A percentile compares a stretch with the other conserved stretches of the same genome.
phyloP scores from a whole-genome alignment of 1,284 basidiomycete genomes.

The Golubevia sp. region DNA sequence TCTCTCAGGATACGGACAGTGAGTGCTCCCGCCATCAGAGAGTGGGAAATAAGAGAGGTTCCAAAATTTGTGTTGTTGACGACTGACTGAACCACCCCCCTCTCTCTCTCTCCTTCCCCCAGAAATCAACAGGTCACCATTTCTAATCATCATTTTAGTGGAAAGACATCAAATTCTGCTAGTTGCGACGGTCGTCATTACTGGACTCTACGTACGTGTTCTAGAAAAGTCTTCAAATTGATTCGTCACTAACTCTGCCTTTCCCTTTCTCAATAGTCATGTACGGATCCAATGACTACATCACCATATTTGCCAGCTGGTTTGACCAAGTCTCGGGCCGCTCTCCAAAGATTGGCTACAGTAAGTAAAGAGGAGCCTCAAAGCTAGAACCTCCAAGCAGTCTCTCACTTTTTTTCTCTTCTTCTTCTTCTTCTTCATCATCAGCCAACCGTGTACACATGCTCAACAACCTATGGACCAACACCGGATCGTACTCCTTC shows the following conservation, averaged over 20 bases:
- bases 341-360: constrained; percentile 18
- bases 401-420: too few relatives aligned
- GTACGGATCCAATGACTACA: constrained; percentile 19
- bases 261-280: too few relatives aligned
- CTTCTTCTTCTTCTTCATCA: too few relatives aligned
- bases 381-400: too few relatives aligned
- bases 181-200: constrained; percentile 26
- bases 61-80: too few relatives aligned
- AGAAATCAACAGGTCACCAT: constrained; percentile 16
- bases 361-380: neutral
- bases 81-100: too few relatives aligned
- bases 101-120: too few relatives aligned
- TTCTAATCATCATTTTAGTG: constrained; percentile 25
- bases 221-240: too few relatives aligned
- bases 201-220: constrained; percentile 28
- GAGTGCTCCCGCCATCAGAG: too few relatives aligned
- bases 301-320: constrained; percentile 20
- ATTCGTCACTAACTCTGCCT: too few relatives aligned
- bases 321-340: constrained; percentile 28
- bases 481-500: constrained; percentile 10
- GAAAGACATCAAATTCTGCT: constrained; percentile 20
- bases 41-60: too few relatives aligned
- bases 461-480: constrained; percentile 16
- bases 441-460: constrained; percentile 10
- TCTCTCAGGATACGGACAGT: too few relatives aligned